phyloP scores from a whole-genome alignment of 331 rosid species.

The Phaseolus coccineus region DNA sequence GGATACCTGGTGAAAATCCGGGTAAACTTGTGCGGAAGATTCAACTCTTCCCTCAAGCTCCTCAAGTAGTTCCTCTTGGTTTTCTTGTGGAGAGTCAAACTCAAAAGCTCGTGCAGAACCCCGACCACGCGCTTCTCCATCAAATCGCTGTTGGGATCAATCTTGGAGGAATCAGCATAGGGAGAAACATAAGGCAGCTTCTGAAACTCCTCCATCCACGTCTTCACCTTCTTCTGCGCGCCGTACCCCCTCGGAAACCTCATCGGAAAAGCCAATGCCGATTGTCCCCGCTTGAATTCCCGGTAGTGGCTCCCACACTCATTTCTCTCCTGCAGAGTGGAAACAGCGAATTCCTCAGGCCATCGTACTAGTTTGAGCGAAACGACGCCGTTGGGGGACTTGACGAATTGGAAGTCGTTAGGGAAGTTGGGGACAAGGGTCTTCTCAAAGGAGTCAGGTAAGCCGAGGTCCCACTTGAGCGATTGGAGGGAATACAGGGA shows the following conservation, averaged over 20 bases:
- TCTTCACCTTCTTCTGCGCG: constrained; percentile 74
- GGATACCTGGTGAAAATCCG: constrained; percentile 88
- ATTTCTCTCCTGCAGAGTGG: constrained; percentile 74
- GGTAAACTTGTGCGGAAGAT: constrained; percentile 88
- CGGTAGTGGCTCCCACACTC: constrained; percentile 62
- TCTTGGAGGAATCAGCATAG: constrained; percentile 63
- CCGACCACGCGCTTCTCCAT: constrained; percentile 98
- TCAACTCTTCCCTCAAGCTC: constrained; percentile 85
- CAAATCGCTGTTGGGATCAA: constrained; percentile 85
- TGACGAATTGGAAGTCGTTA: constrained; percentile 60
- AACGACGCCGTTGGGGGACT: constrained; percentile 60
- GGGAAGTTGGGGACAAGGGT: constrained; percentile 68
- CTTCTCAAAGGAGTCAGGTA: constrained; percentile 78
- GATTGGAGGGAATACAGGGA: constrained; percentile 62
- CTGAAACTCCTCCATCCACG: constrained; percentile 96
- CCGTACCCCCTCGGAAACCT: constrained; percentile 93
- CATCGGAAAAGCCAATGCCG: constrained; percentile 76
- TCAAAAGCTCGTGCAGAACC: constrained; percentile 83
- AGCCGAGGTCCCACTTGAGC: constrained; percentile 85
- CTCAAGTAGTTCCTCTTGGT: constrained; percentile 90
- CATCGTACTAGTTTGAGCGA: constrained; percentile 55
- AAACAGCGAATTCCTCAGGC: constrained; percentile 71
- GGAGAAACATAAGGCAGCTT: constrained; percentile 90
- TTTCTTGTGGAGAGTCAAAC: constrained; percentile 86
- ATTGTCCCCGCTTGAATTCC: constrained; percentile 74